A percentile compares a stretch with the other conserved stretches of the same genome.
These are phyloP conservation scores for Lodderomyces theae DNA, from an alignment of 1,139 yeast genomes.

Conservation along the genomic window DNA sequence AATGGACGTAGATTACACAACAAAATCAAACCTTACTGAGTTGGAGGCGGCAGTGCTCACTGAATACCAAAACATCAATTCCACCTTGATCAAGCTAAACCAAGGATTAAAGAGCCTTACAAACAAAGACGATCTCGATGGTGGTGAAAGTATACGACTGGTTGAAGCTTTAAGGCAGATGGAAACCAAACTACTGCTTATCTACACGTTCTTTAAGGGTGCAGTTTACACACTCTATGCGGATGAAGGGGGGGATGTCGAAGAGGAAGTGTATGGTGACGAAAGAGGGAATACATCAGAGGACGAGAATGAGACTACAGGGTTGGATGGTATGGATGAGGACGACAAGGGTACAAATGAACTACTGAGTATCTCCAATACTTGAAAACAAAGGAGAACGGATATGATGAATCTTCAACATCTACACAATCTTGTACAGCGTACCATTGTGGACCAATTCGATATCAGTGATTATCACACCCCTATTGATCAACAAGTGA, in stretches of 20 bases:
- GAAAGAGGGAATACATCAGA: slow-evolving; percentile 14
- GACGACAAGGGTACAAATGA: slow-evolving; percentile 4
- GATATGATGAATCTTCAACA: background rate
- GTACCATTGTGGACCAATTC: slow-evolving; percentile 14
- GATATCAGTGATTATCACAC: slow-evolving; percentile 25
- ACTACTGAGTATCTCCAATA: slow-evolving; percentile 6
- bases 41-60: slow-evolving; percentile 7
- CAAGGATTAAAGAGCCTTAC: slow-evolving; percentile 32
- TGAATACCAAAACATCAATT: slow-evolving; percentile 10
- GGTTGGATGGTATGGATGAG: background rate
- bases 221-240: slow-evolving; percentile 58
- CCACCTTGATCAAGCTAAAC: slow-evolving; percentile 27
- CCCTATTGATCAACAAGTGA: slow-evolving; percentile 32
- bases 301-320: background rate
- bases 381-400: background rate
- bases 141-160: slow-evolving; percentile 26
- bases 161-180: slow-evolving; percentile 52
- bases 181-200: slow-evolving; percentile 62
- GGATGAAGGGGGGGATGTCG: slow-evolving; percentile 15
- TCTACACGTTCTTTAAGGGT: slow-evolving; percentile 64
- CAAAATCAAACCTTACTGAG: slow-evolving; percentile 24
- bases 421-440: slow-evolving; percentile 10
- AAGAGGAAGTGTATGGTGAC: slow-evolving; percentile 6
- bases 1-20: slow-evolving; percentile 27
- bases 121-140: slow-evolving; percentile 10